Conservation (phyloP, 2,329 filamentous ascomycete species). For the Talaromyces piceae region DNA sequence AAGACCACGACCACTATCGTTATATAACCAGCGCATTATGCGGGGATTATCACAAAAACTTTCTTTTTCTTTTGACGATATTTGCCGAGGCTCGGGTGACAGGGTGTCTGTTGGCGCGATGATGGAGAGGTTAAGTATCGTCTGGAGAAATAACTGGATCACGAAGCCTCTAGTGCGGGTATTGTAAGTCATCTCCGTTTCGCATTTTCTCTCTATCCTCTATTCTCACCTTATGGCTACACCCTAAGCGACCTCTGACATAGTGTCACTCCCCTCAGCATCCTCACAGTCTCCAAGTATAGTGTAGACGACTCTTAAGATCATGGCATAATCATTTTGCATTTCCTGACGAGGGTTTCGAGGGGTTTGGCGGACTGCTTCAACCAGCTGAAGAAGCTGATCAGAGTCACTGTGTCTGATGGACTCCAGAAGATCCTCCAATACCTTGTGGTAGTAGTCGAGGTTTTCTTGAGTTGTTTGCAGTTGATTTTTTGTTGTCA, state of each 20-base stretch:
- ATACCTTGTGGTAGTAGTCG: constrained; percentile 17
- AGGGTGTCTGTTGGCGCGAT: too few relatives aligned
- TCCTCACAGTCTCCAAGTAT: constrained; percentile 6
- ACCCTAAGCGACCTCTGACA: constrained; percentile 3
- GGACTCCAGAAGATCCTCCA: constrained; percentile 21
- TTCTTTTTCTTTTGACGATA: too few relatives aligned
- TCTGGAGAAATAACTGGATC: too few relatives aligned
- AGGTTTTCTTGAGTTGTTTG: constrained; percentile 6
- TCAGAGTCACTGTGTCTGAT: constrained; percentile 18
- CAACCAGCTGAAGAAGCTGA: constrained; percentile 18
- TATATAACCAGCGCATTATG: too few relatives aligned
- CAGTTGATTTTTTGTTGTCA: constrained; percentile 24
- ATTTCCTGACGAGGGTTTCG: constrained; percentile 7
- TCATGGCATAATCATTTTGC: constrained; percentile 2
- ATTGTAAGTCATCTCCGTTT: background rate
- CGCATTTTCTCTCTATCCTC: background rate
- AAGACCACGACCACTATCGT: too few relatives aligned
- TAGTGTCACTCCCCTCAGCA: constrained; percentile 7
- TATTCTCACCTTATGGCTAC: background rate
- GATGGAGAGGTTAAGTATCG: too few relatives aligned
- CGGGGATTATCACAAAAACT: too few relatives aligned
- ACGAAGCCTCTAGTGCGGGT: background rate
- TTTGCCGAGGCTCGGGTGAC: too few relatives aligned
- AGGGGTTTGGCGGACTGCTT: constrained; percentile 21
- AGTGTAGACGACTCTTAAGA: constrained; percentile 11